Evolutionary conservation across 441 rosid genomes (phyloP), one percentile per base, ranked within the genome.

Genomic region (Biscutella laevigata): DNA sequence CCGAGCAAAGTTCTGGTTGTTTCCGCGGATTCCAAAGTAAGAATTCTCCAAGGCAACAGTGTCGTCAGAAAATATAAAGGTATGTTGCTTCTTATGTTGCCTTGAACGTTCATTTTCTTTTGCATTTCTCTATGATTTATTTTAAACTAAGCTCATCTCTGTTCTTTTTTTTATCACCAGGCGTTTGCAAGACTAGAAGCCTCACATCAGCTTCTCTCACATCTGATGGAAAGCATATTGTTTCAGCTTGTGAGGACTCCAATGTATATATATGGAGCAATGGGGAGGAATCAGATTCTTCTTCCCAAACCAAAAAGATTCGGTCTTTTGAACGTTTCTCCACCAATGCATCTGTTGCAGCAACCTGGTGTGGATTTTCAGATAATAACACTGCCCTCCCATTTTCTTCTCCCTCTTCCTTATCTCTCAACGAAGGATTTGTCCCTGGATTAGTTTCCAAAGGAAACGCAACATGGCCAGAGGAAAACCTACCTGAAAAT

Each of bases 401-500:
- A 16, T 69, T 74, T 19, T 69, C 75, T 34, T 72, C 81, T 8
- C 70, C 65, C 1, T 76, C 72, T 9, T 62, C 64, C 24, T 64
- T 70, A 52, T 49, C 82, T 1, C 41, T 48, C 27, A 62, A 51
- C 49, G 72, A 61, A 26, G 67, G 72, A 7, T 66, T 61, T 50
- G 49, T 61, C 59, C 52, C 76, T 17, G 91, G 80, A 74, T 68
- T 84, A n/a, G 67, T 72, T 53, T 77, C 88, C 14, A 88, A 82
- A 74, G 86, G 89, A 55, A 81, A 78, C 2, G 95, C 95, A 1
- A 92, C 97, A 11, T 92, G 97, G 97, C 99, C 97, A 1, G 99
- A 86, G 68, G 99, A 92, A 76, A 79, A 80, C 70, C 80, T 92
- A 27, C 80, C 76, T 0, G 51, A 43, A 20, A 72, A 68, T 42